These are phyloP conservation scores for Monosporascus sp. DNA, from an alignment of 2,329 filamentous ascomycete species.

Conservation along the genomic window DNA sequence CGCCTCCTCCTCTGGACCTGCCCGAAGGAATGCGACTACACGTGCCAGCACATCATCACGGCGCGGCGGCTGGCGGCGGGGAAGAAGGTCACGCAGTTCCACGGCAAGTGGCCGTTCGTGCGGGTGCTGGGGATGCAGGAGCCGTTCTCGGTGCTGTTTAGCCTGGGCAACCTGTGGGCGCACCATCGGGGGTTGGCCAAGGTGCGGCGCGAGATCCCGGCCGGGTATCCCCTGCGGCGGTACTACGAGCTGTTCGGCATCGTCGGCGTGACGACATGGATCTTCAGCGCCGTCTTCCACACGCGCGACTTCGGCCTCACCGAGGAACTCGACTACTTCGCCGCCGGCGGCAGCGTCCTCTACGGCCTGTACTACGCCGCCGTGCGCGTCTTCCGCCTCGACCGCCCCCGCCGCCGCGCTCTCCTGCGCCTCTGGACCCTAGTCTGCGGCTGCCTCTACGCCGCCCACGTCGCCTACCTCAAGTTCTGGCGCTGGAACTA, in stretches of 20 bases:
- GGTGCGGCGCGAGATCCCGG: constrained; percentile 65
- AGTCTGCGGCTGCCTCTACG: constrained; percentile 67
- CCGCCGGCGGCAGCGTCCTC: constrained; percentile 80
- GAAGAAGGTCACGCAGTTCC: constrained; percentile 78
- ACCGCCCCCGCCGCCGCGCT: constrained; percentile 45
- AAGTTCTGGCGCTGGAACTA: constrained; percentile 90
- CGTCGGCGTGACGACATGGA: constrained; percentile 78
- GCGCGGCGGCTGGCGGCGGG: constrained; percentile 60
- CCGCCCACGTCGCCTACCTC: constrained; percentile 75
- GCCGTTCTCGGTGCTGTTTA: constrained; percentile 90
- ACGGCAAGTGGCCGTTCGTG: constrained; percentile 97
- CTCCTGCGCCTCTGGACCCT: constrained; percentile 71
- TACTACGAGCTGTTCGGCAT: constrained; percentile 80
- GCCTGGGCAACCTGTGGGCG: constrained; percentile 82
- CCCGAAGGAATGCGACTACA: constrained; percentile 92
- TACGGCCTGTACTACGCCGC: constrained; percentile 87
- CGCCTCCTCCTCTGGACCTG: constrained; percentile 91
- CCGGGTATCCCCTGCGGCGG: constrained; percentile 67
- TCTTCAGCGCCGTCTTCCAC: constrained; percentile 88
- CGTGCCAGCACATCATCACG: constrained; percentile 92
- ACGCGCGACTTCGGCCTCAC: constrained; percentile 79
- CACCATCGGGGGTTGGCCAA: constrained; percentile 73
- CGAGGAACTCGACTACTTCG: constrained; percentile 96
- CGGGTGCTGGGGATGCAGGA: constrained; percentile 92
- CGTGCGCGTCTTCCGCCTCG: constrained; percentile 78